Conservation (phyloP, 2,329 filamentous ascomycete species). For the Sporothrix brasiliensis region DNA sequence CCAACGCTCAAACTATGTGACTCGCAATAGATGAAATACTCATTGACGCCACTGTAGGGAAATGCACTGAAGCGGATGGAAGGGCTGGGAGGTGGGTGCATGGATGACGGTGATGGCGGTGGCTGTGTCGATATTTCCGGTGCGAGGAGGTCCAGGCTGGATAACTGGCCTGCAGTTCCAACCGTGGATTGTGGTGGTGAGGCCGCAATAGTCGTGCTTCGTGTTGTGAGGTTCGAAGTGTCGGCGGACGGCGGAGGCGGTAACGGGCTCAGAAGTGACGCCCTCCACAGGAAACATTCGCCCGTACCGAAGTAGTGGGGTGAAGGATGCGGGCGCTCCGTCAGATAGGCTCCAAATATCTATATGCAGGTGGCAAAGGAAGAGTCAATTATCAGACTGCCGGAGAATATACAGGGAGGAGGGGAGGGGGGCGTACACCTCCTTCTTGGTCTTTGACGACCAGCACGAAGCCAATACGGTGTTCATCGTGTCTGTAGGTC, state of each 20-base stretch:
- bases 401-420: background rate
- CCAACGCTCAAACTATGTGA: conserved; percentile 81
- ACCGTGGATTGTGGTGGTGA: conserved; percentile 38
- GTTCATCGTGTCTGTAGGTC: conserved; percentile 66
- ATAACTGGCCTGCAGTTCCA: background rate
- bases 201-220: conserved; percentile 48
- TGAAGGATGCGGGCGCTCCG: conserved; percentile 78
- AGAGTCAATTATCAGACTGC: conserved; percentile 14
- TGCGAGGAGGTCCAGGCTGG: conserved; percentile 33
- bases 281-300: conserved; percentile 91
- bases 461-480: conserved; percentile 84
- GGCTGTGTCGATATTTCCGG: conserved; percentile 24
- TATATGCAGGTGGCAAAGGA: conserved; percentile 40
- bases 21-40: conserved; percentile 96
- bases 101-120: background rate
- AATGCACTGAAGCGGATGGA: conserved; percentile 95
- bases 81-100: conserved; percentile 61
- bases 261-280: conserved; percentile 66
- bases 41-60: conserved; percentile 92
- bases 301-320: conserved; percentile 92
- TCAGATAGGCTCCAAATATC: conserved; percentile 92
- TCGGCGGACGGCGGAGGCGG: conserved; percentile 69
- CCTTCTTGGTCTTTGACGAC: conserved; percentile 78
- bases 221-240: conserved; percentile 50
- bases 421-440: conserved; percentile 58